phyloP scores from a whole-genome alignment of 441 rosid species.

The Jatropha podagrica region DNA sequence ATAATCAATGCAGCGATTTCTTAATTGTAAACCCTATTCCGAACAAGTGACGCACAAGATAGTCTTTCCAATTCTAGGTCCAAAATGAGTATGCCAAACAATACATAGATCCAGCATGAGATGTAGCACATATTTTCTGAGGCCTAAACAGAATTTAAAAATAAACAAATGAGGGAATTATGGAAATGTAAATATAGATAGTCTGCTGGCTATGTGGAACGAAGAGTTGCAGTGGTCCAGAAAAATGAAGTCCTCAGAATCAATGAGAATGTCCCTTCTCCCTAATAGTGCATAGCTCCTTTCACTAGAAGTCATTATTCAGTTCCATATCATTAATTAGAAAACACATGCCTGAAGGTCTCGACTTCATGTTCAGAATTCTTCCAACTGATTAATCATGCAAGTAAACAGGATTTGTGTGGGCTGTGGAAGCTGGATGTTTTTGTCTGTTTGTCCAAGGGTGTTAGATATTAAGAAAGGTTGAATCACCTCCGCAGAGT shows the following conservation, averaged over 20 bases:
- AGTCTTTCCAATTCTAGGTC: neutral
- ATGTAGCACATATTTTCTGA: neutral
- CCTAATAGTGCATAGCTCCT: too few species aligned
- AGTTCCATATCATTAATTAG: neutral
- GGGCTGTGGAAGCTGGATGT: neutral
- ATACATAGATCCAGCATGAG: neutral
- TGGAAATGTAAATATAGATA: too few species aligned
- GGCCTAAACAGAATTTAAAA: too few species aligned
- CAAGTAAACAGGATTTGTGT: too few species aligned
- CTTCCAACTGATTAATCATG: too few species aligned
- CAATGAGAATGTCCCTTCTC: neutral
- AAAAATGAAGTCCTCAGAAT: neutral
- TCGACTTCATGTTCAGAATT: neutral
- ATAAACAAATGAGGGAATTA: too few species aligned
- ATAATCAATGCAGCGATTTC: too few species aligned
- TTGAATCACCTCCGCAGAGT: neutral
- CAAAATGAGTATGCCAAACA: neutral
- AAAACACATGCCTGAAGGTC: neutral
- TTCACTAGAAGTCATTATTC: neutral
- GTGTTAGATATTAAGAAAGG: neutral
- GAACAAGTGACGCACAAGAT: neutral
- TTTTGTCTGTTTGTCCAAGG: neutral
- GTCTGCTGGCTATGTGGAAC: too few species aligned
- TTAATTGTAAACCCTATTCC: neutral
- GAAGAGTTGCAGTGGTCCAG: too few species aligned